Base-by-base conservation (phyloP, 2,329 filamentous ascomycete genomes). In the Remersonia thermophila region DNA sequence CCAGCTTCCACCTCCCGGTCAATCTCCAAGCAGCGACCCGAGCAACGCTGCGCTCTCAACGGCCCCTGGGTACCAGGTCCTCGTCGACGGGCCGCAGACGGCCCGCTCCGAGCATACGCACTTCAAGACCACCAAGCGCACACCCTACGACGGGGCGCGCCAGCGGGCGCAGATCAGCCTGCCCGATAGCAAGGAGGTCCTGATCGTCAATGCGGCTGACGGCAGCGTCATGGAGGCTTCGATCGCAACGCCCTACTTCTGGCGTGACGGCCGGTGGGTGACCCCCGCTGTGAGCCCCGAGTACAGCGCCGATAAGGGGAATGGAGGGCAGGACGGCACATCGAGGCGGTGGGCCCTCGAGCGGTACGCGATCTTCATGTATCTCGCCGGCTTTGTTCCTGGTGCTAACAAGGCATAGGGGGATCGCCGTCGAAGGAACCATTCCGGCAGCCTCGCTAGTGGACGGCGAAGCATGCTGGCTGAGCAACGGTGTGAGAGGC, bases 401-500 rank as follows among this genome's bases (percentile, higher is more conserved):
- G 6, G 11, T 6, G n/a, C 36, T 43, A 25, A 42, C 30, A 6
- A 12, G 5, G 11, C 8, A 12, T 33, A 73, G 68, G 39, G 61
- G 59, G 0, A 60, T 91, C 30, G 86, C 73, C 36, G 63, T 68
- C 20, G 82, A 93, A 51, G 70, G 76, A 43, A 56, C 62, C 3
- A 63, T 94, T 12, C 56, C 55, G n/a, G 63, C 63, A 2, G 60
- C 67, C 10, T 76, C 76, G 6, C 55, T 94, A 10, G 53, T 65
- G 3, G 66, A 83, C 44, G 83, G 79, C 1, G 87, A 95, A 55
- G 68, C 78, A 36, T 81, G 87, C 43, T 93, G 85, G 82, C 61
- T 95, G 36, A 94, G 86, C 56, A 95, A 89, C 56, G 86, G 83
- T 0, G 80, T 89, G 2, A 71, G 81, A 45, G 89, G 89, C 0